These are phyloP conservation scores for Ogataea wickerhamii DNA, from an alignment of 805 yeast species.

Conservation along the genomic window DNA sequence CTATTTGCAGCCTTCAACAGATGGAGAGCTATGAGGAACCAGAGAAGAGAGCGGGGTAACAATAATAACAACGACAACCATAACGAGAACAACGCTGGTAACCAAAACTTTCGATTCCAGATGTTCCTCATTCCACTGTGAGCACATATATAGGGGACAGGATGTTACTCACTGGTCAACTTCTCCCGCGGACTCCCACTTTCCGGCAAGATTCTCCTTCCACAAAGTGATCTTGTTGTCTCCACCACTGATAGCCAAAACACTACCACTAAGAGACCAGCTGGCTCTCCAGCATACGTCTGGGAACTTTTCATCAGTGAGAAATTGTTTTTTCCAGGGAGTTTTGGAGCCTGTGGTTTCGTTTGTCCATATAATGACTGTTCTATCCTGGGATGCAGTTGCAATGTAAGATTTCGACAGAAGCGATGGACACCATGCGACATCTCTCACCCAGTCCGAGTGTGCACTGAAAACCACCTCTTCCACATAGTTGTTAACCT, in stretches of 20 bases:
- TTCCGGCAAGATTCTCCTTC: slow-evolving; percentile 90
- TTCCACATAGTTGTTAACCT: slow-evolving; percentile 54
- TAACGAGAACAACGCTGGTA: slow-evolving; percentile 4
- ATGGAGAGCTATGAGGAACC: slow-evolving; percentile 20
- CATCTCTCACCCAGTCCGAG: slow-evolving; percentile 98
- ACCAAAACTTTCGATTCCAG: slow-evolving; percentile 25
- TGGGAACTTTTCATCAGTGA: slow-evolving; percentile 80
- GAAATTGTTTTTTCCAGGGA: slow-evolving; percentile 72
- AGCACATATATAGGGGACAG: neutral
- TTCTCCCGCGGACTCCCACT: slow-evolving; percentile 97
- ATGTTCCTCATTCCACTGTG: slow-evolving; percentile 24
- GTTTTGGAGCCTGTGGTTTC: slow-evolving; percentile 24
- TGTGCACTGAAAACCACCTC: slow-evolving; percentile 86
- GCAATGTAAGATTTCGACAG: slow-evolving; percentile 87
- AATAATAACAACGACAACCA: slow-evolving; percentile 6
- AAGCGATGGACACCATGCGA: slow-evolving; percentile 94
- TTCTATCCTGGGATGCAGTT: slow-evolving; percentile 93
- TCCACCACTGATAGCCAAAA: slow-evolving; percentile 93
- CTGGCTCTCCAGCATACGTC: slow-evolving; percentile 98
- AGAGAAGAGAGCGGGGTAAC: slow-evolving; percentile 5
- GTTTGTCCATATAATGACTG: slow-evolving; percentile 94
- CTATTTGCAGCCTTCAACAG: slow-evolving; percentile 16
- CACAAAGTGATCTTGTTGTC: slow-evolving; percentile 94
- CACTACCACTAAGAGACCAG: slow-evolving; percentile 95
- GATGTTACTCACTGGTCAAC: slow-evolving; percentile 63